Percentiles rank a stretch among this genome's conserved stretches.
phyloP scores from a whole-genome alignment of 2,329 filamentous ascomycete genomes.

The Ophiostoma pallidulum region DNA sequence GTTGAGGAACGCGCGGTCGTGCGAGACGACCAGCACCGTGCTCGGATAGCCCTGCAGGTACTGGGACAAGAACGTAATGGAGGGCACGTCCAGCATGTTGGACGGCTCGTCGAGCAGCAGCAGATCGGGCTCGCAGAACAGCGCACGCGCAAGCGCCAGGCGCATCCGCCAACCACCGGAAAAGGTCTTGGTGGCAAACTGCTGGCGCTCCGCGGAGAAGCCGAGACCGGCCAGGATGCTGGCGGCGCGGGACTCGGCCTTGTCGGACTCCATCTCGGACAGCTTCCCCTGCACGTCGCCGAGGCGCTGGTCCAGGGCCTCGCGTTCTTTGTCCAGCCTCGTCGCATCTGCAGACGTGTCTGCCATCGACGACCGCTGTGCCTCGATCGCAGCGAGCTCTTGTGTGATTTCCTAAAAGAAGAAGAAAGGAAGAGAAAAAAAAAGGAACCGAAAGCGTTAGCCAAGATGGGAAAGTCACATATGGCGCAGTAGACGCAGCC shows the following conservation, averaged over 20 bases:
- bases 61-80: constrained; percentile 93
- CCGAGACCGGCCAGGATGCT: constrained; percentile 95
- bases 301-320: constrained; percentile 81
- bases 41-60: constrained; percentile 92
- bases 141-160: constrained; percentile 81
- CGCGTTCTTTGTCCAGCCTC: constrained; percentile 74
- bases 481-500: too few species aligned
- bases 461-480: too few species aligned
- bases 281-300: constrained; percentile 87
- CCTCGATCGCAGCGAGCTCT: constrained; percentile 67
- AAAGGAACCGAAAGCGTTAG: neutral
- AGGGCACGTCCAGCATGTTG: constrained; percentile 99
- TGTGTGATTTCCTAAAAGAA: constrained; percentile 59
- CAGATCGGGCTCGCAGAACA: constrained; percentile 96
- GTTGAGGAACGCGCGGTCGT: constrained; percentile 98
- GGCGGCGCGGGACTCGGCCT: constrained; percentile 88
- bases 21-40: constrained; percentile 90
- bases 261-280: constrained; percentile 98
- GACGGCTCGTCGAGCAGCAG: constrained; percentile 97
- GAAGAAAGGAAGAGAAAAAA: neutral
- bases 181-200: constrained; percentile 91
- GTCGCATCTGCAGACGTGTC: constrained; percentile 87
- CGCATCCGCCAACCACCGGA: constrained; percentile 99
- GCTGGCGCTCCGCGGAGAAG: constrained; percentile 88
- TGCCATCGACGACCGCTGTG: constrained; percentile 67